Base-by-base conservation (phyloP, 495 filamentous ascomycete genomes). In the Lasiosphaeriaceae sp. region DNA sequence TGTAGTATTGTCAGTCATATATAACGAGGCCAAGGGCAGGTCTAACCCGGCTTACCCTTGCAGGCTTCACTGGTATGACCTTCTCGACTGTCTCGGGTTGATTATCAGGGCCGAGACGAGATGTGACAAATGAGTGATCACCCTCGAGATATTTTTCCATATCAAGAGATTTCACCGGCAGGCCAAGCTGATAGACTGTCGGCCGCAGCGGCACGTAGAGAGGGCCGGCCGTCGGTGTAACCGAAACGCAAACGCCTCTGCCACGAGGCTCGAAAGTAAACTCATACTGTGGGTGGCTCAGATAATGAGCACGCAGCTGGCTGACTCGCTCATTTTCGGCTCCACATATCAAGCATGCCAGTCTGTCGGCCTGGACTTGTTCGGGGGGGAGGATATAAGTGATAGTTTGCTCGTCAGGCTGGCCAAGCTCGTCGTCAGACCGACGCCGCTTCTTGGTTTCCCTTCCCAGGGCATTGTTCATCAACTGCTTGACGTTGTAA, bases 401-500 rank as follows among this genome's bases (percentile, higher is more conserved):
- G 55, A 77, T 67, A 39, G 66, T 64, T 29, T 71, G 73, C 44
- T 65, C 66, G 54, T 67, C 63, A 0, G 50, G 22, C 35, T 65
- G 65, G 11, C 61, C 58, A n/a, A 57, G 61, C 47, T 71, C 69
- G 8, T 67, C 63, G 7, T 56, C 54, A n/a, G 60, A 51, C 59
- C 72, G 69, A 54, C 68, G 66, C 24, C 64, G 71, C 54, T 77
- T 79, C 20, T 69, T 73, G 11, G 65, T 66, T 41, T 77, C 72
- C 58, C 71, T 78, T 3, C 77, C 77, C 29, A 77, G 66, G 12
- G 74, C 73, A 47, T 67, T 77, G 55, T 73, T 74, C 64, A 73
- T 78, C 29, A 80, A 62, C 19, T 75, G 56, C 58, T 77, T 80
- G 41, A 81, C 58, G 53, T 83, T 81, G 57, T 83, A 83, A 34